Evolutionary conservation across 2,329 filamentous ascomycete species (phyloP).

Genomic region (Lasiodiplodia sp.): DNA sequence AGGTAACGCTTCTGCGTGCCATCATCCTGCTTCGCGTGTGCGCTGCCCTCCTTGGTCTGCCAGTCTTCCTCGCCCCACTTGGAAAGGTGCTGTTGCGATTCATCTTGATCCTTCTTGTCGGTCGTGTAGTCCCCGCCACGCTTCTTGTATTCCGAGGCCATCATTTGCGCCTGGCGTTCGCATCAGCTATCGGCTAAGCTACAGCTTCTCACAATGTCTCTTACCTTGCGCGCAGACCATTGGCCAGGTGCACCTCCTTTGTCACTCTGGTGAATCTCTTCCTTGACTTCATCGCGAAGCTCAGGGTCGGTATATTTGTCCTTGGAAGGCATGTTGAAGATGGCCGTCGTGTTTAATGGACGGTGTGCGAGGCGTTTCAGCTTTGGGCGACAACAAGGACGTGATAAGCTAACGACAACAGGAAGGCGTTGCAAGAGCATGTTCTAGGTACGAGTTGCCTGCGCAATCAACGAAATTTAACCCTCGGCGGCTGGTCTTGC

Average conservation of each 20-base stretch:
- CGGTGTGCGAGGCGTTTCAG: neutral
- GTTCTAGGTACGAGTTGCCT: neutral
- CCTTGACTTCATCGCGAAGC: constrained; percentile 55
- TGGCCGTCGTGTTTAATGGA: neutral
- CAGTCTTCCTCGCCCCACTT: constrained; percentile 59
- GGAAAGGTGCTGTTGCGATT: constrained; percentile 53
- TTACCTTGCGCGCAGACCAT: constrained; percentile 58
- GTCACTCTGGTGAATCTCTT: constrained; percentile 54
- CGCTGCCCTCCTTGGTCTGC: constrained; percentile 58
- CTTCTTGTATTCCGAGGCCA: constrained; percentile 57
- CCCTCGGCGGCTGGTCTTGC: neutral
- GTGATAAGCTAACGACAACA: neutral
- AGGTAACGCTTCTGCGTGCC: constrained; percentile 55
- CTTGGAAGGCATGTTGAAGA: constrained; percentile 50
- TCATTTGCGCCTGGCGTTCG: constrained; percentile 52
- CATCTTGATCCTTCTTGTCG: constrained; percentile 52
- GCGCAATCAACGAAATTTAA: neutral
- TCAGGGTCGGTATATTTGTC: constrained; percentile 58
- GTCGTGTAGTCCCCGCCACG: constrained; percentile 56
- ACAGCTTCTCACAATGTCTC: neutral
- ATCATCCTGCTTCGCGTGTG: constrained; percentile 53
- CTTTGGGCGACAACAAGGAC: neutral
- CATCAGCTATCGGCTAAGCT: neutral
- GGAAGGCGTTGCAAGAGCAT: neutral
- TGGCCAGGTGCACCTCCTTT: constrained; percentile 58